phyloP scores from a whole-genome alignment of 371 early-diverging fungal genomes.

The Mucor lusitanicus region DNA sequence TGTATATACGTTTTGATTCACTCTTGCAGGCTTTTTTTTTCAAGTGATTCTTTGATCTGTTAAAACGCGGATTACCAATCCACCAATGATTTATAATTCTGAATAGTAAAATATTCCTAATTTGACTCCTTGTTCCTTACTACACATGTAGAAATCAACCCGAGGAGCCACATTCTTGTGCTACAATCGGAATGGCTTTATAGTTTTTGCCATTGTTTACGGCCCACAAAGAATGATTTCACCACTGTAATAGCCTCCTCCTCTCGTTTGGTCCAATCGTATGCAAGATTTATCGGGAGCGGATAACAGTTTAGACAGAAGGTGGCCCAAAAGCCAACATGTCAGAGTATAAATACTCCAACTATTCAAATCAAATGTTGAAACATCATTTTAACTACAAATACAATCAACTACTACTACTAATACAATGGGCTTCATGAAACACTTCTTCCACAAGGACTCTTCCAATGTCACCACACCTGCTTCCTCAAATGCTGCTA shows the following conservation, averaged over 20 bases:
- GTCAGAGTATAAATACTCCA: not conserved
- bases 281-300: not conserved
- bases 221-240: not conserved
- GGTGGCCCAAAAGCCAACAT: not conserved
- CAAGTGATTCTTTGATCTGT: too few relatives aligned
- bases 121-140: not conserved
- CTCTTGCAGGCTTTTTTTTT: too few relatives aligned
- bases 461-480: not conserved
- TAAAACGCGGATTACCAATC: not conserved
- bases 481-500: constrained; percentile 9
- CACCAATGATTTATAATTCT: not conserved
- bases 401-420: not conserved
- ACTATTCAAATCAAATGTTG: not conserved
- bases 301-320: constrained; percentile 19
- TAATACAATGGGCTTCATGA: constrained; percentile 16
- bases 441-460: constrained; percentile 9
- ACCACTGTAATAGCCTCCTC: not conserved
- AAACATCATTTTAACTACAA: not conserved
- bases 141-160: not conserved
- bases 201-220: not conserved
- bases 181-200: constrained; percentile 9
- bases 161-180: not conserved
- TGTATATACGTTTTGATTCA: too few relatives aligned
- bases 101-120: not conserved
- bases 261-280: constrained; percentile 6